Base-by-base conservation (phyloP, 2,329 filamentous ascomycete species). In the Scorias spongiosa region DNA sequence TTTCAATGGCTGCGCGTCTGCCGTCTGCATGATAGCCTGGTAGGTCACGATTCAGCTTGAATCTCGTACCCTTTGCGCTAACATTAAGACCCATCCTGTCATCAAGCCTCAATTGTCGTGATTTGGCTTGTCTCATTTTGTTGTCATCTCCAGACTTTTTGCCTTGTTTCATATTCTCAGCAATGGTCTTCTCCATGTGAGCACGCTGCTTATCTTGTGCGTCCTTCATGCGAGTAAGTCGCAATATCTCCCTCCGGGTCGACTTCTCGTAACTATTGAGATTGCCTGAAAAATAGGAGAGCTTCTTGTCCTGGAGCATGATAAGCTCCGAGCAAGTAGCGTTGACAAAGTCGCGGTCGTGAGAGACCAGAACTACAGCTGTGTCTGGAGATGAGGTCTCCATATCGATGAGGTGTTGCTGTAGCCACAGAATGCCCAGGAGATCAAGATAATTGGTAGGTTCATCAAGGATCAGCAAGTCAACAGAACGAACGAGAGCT, bases 401-500 rank as follows among this genome's bases (percentile, higher is more conserved):
- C 3, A 71, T 65, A 32, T 72, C 66, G 42, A 65, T 65, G 9
- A 93, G 73, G 55, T 87, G 80, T 10, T 73, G 72, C 56, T 93
- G 81, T 1, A 94, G 69, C 84, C 86, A 93, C 44, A 93, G 76
- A 45, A 93, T 87, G 1, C 83, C 84, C 0, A 87, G 71, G 1
- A 93, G 67, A 55, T 93, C 85, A 1, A 93, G 71, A 57, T 85
- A 93, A 56, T 93, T 93, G 29, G 85, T 93, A 0, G 86, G 86
- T 57, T 93, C 85, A 58, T 93, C 85, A 2, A 93, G 74, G 42
- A 93, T 79, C 46, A 93, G 68, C 2, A 93, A 76, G 51, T 93
- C 84, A 0, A 79, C 75, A 7, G 80, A 75, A 48, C 87, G 80
- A 1, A 85, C 73, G 3, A 93, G 68, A 0, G 77, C 75, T 2